These are phyloP conservation scores for Agaricales sp. DNA, from an alignment of 1,284 basidiomycete genomes.

Conservation along the genomic window DNA sequence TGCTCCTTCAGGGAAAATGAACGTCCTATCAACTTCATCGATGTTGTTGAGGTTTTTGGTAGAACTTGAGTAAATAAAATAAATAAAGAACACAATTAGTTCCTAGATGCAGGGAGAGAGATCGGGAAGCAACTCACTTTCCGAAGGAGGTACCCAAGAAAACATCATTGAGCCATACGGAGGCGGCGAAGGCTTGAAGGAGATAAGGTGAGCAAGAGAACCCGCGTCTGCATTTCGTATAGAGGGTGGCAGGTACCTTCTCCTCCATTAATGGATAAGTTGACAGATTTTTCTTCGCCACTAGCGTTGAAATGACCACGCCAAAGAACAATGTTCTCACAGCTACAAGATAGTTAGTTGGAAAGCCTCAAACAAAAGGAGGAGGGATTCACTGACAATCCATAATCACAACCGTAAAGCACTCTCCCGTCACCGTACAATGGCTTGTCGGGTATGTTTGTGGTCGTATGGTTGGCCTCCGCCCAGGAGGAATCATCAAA, in stretches of 20 bases:
- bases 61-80: conserved; percentile 36
- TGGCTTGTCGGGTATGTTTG: conserved; percentile 58
- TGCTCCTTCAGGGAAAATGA: conserved; percentile 46
- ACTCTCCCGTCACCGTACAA: conserved; percentile 65
- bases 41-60: conserved; percentile 48
- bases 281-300: conserved; percentile 47
- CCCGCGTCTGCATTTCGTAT: neutral
- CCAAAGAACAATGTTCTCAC: conserved; percentile 73
- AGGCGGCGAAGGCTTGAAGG: conserved; percentile 62
- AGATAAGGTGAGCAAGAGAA: neutral
- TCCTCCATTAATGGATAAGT: conserved; percentile 71
- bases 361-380: neutral
- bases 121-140: conserved; percentile 34
- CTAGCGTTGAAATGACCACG: conserved; percentile 65
- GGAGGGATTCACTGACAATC: conserved; percentile 36
- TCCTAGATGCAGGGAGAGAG: neutral
- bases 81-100: no score
- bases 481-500: conserved; percentile 60
- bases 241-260: conserved; percentile 34
- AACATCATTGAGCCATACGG: conserved; percentile 68
- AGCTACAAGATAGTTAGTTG: conserved; percentile 32
- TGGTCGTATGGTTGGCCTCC: conserved; percentile 54
- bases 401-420: conserved; percentile 75
- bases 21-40: conserved; percentile 55
- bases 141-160: conserved; percentile 66